These are phyloP conservation scores for Lipomyces lipofer DNA, from an alignment of 805 yeast genomes.

Conservation along the genomic window DNA sequence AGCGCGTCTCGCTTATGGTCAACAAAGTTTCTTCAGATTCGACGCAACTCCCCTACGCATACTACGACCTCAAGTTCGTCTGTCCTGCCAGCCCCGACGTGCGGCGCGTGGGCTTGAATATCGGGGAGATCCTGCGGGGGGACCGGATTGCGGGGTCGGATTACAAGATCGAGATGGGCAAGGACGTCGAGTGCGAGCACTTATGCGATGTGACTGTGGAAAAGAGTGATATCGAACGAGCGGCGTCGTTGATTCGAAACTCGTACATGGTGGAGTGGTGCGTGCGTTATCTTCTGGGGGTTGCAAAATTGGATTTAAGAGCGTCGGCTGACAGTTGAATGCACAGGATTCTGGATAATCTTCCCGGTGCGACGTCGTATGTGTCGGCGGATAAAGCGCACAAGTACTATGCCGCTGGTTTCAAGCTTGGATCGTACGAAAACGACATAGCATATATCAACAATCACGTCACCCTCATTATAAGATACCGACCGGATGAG, in stretches of 20 bases:
- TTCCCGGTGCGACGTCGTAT: conserved; percentile 87
- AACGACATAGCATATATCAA: conserved; percentile 59
- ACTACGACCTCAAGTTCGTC: conserved; percentile 75
- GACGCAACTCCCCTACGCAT: conserved; percentile 75
- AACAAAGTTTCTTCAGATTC: conserved; percentile 77
- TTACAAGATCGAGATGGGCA: conserved; percentile 61
- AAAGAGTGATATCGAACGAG: conserved; percentile 53
- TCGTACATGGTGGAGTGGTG: conserved; percentile 81
- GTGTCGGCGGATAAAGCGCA: conserved; percentile 57
- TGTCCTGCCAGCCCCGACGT: conserved; percentile 60
- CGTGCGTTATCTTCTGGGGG: not conserved
- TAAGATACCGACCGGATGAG: conserved; percentile 58
- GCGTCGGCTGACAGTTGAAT: not conserved
- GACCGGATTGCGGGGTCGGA: conserved; percentile 78
- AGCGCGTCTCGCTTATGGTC: conserved; percentile 65
- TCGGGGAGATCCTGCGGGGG: conserved; percentile 78
- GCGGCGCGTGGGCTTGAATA: conserved; percentile 61
- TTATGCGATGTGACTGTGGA: conserved; percentile 66
- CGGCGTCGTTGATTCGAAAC: conserved; percentile 58
- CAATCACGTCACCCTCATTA: conserved; percentile 79
- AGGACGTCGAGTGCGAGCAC: conserved; percentile 64
- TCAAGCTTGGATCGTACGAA: conserved; percentile 73
- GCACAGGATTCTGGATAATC: conserved; percentile 57
- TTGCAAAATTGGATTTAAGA: not conserved
- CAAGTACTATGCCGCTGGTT: conserved; percentile 81